These are phyloP conservation scores for Bolboschoenus planiculmis DNA, from an alignment of 176 grass and related monocot species.

Conservation along the genomic window DNA sequence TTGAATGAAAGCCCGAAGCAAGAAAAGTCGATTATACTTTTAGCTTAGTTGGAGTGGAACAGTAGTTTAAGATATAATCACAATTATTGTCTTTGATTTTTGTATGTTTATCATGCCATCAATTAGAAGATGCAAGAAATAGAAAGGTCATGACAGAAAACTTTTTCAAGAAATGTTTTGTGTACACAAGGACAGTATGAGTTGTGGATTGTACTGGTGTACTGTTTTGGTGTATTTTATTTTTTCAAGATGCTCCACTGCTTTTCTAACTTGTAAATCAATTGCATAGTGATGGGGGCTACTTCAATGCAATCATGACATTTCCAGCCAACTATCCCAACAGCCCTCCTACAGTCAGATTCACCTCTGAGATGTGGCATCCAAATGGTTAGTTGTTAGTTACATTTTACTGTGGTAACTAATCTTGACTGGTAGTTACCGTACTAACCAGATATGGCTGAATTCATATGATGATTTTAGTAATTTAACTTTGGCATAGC, in stretches of 20 bases:
- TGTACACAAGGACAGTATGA: neutral
- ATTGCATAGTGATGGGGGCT: slow-evolving; percentile 74
- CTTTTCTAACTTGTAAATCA: neutral
- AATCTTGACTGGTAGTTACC: neutral
- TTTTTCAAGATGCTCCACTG: neutral
- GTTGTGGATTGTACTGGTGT: neutral
- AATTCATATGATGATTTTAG: neutral
- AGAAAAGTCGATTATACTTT: neutral
- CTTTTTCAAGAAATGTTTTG: neutral
- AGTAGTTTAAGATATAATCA: neutral
- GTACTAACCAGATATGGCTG: neutral
- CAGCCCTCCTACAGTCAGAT: slow-evolving; percentile 87
- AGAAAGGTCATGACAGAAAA: neutral
- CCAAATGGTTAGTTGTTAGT: slow-evolving; percentile 69
- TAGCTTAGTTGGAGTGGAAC: neutral
- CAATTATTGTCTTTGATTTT: neutral
- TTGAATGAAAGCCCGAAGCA: neutral
- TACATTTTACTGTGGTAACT: neutral
- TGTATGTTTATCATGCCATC: neutral
- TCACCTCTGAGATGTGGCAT: slow-evolving; percentile 99
- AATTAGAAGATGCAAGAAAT: neutral
- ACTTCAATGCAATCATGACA: slow-evolving; percentile 89
- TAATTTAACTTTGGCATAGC: neutral
- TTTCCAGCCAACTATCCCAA: slow-evolving; percentile 96
- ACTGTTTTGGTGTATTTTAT: neutral